A percentile compares a stretch with the other conserved stretches of the same genome.
phyloP scores from a whole-genome alignment of 2,329 filamentous ascomycete genomes.

The Talaromyces sp. region DNA sequence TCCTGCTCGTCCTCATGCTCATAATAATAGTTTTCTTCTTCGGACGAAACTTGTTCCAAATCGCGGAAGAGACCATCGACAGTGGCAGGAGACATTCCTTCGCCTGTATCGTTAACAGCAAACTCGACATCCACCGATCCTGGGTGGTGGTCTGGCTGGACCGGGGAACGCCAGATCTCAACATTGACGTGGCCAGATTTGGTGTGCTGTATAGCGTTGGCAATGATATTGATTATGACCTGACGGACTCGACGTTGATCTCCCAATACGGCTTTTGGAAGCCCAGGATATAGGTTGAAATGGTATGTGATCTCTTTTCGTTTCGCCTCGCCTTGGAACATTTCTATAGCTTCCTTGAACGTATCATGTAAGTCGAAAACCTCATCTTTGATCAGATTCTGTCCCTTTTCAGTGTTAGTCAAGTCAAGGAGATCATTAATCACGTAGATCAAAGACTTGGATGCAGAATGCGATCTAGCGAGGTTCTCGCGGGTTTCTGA shows the following conservation, averaged over 20 bases:
- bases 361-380: constrained; percentile 68
- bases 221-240: constrained; percentile 74
- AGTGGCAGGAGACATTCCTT: constrained; percentile 57
- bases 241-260: constrained; percentile 79
- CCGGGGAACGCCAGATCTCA: constrained; percentile 57
- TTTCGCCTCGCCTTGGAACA: constrained; percentile 69
- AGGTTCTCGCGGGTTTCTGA: constrained; percentile 80
- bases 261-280: constrained; percentile 70
- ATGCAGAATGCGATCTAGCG: constrained; percentile 80
- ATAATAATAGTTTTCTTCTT: constrained; percentile 46
- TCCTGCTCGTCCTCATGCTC: constrained; percentile 19
- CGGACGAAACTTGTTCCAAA: constrained; percentile 61
- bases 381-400: constrained; percentile 74
- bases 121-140: constrained; percentile 67
- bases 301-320: constrained; percentile 71
- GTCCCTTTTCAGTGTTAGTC: constrained; percentile 82
- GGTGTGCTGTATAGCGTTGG: constrained; percentile 82
- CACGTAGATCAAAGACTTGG: constrained; percentile 87
- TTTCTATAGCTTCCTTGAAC: constrained; percentile 70
- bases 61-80: constrained; percentile 60
- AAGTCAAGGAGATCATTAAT: constrained; percentile 89
- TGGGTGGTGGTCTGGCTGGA: constrained; percentile 44
- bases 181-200: constrained; percentile 63
- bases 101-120: constrained; percentile 69
- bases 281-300: constrained; percentile 61